Conservation (phyloP, 2,329 filamentous ascomycete genomes). For the Cryphonectria carpinicola region DNA sequence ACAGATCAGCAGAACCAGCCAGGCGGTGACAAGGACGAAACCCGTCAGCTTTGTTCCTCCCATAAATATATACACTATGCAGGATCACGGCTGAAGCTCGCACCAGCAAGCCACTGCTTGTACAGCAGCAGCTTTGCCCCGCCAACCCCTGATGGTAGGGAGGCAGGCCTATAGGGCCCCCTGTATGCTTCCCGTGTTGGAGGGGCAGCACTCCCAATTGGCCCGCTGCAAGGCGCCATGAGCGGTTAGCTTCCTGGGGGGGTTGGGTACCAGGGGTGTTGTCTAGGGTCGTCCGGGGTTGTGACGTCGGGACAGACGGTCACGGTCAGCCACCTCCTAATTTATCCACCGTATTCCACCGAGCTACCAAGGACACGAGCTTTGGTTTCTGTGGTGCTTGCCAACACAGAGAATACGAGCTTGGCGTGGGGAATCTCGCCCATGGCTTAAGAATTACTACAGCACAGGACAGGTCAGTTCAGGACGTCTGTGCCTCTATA, state of each 20-base stretch:
- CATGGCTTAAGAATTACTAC: background rate
- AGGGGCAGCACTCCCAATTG: constrained; percentile 16
- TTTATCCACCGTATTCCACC: constrained; percentile 16
- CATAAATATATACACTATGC: constrained; percentile 24
- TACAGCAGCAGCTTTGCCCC: constrained; percentile 5
- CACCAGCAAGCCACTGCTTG: constrained; percentile 3
- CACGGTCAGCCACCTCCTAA: constrained; percentile 14
- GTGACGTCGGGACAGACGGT: constrained; percentile 26
- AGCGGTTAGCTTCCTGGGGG: background rate
- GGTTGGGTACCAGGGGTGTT: background rate
- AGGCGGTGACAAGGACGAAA: constrained; percentile 11
- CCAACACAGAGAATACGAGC: constrained; percentile 1
- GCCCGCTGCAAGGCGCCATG: constrained; percentile 2
- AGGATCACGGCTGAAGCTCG: constrained; percentile 22
- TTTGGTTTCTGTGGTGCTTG: background rate
- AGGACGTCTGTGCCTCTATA: background rate
- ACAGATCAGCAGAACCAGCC: constrained; percentile 12
- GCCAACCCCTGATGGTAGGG: constrained; percentile 14
- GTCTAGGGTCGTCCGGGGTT: constrained; percentile 1
- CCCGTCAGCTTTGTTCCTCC: constrained; percentile 23
- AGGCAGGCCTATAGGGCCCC: constrained; percentile 9
- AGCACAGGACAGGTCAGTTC: background rate
- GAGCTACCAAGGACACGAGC: constrained; percentile 3
- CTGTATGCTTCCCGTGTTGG: constrained; percentile 20
- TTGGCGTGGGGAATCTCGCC: background rate